Percentiles rank a stretch among this genome's conserved stretches.
Conservation (phyloP, 192 early-diverging fungal genomes). For the Bifiguratus adelaidae region DNA sequence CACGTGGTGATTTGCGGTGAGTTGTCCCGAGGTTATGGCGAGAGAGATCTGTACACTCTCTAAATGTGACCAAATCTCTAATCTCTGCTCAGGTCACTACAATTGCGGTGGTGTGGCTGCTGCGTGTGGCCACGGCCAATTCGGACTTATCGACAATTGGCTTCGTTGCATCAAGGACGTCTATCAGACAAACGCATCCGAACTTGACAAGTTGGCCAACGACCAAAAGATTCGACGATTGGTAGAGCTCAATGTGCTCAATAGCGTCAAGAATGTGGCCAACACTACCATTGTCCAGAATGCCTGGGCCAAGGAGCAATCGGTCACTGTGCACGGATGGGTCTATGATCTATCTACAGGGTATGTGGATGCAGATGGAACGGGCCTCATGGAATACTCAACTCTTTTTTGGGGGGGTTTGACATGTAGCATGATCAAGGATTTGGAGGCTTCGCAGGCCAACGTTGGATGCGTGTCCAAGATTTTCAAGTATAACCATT, state of each 20-base stretch:
- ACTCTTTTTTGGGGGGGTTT: too few species aligned
- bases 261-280: slow-evolving; percentile 58
- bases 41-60: neutral
- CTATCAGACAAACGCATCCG: slow-evolving; percentile 44
- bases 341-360: slow-evolving; percentile 56
- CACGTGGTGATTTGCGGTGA: slow-evolving; percentile 87
- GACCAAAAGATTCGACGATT: slow-evolving; percentile 41
- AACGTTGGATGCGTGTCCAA: too few species aligned
- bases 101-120: slow-evolving; percentile 63
- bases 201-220: slow-evolving; percentile 24
- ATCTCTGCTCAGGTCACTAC: slow-evolving; percentile 36
- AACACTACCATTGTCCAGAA: slow-evolving; percentile 71
- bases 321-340: slow-evolving; percentile 66
- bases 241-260: slow-evolving; percentile 68
- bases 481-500: too few species aligned
- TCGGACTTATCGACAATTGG: slow-evolving; percentile 88
- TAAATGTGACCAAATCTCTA: neutral
- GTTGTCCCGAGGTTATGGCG: slow-evolving; percentile 1
- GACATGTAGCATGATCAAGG: too few species aligned
- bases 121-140: slow-evolving; percentile 43
- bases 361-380: too few species aligned
- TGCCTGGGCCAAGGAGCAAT: slow-evolving; percentile 66
- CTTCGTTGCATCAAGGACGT: slow-evolving; percentile 79
- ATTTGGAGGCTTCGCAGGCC: too few species aligned
- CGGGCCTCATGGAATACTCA: too few species aligned